Percentiles rank a stretch among this genome's conserved stretches.
Conservation (phyloP, 768 basidiomycete species). For the Favolaschia claudopus region DNA sequence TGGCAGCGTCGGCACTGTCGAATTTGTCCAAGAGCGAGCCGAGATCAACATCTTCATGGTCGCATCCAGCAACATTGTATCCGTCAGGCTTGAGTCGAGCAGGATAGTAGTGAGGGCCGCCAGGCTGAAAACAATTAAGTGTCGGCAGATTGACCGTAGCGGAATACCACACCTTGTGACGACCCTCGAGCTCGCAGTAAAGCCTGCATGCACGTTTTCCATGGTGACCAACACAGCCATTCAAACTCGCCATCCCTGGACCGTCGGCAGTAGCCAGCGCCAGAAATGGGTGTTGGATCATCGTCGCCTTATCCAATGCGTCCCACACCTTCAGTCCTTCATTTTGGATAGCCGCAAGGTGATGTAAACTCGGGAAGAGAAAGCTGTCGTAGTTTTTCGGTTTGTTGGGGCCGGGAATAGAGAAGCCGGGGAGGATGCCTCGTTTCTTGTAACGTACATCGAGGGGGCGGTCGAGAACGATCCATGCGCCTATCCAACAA, state of each 20-base stretch:
- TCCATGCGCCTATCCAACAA: slow-evolving; percentile 48
- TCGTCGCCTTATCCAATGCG: slow-evolving; percentile 3
- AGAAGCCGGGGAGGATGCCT: slow-evolving; percentile 26
- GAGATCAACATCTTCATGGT: slow-evolving; percentile 39
- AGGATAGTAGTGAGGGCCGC: slow-evolving; percentile 41
- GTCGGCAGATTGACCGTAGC: too few species aligned
- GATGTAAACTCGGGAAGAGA: slow-evolving; percentile 30
- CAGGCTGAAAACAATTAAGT: too few species aligned
- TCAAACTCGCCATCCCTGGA: slow-evolving; percentile 32
- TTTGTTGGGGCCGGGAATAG: slow-evolving; percentile 35
- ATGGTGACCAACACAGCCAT: slow-evolving; percentile 42
- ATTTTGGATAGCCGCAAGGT: slow-evolving; percentile 28
- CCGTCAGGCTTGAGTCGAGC: slow-evolving; percentile 33
- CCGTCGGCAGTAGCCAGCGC: slow-evolving; percentile 28
- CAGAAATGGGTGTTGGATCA: slow-evolving; percentile 13
- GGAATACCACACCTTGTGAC: too few species aligned
- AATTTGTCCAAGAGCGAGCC: slow-evolving; percentile 12
- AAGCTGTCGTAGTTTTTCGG: slow-evolving; percentile 34
- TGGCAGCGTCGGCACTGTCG: not conserved
- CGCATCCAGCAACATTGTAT: slow-evolving; percentile 31
- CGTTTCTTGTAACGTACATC: slow-evolving; percentile 37
- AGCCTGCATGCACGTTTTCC: slow-evolving; percentile 39
- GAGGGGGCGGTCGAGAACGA: slow-evolving; percentile 38
- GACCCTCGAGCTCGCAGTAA: slow-evolving; percentile 38
- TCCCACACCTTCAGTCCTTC: slow-evolving; percentile 36